Conservation (phyloP, 1,284 basidiomycete genomes). For the Fomitopsis palustris region DNA sequence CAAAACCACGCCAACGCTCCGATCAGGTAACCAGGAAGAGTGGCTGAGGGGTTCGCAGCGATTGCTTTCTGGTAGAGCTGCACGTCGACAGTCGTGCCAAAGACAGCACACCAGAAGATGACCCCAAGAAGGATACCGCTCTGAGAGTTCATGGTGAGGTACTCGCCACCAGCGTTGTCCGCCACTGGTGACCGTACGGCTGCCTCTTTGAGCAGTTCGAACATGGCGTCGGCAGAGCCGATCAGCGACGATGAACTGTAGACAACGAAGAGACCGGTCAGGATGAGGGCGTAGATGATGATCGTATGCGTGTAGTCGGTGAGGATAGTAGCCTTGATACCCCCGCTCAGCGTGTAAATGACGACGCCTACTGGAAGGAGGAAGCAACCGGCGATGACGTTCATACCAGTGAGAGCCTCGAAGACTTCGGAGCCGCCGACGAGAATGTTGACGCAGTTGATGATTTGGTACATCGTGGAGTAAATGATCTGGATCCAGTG, state of each 20-base stretch:
- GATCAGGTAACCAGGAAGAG: constrained; percentile 30
- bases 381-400: constrained; percentile 31
- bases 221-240: constrained; percentile 28
- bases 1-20: constrained; percentile 37
- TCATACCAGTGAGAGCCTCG: constrained; percentile 42
- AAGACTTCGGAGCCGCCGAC: constrained; percentile 37
- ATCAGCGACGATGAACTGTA: constrained; percentile 27
- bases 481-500: constrained; percentile 2
- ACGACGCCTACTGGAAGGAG: constrained; percentile 17
- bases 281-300: constrained; percentile 29
- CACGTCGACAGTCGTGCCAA: constrained; percentile 9
- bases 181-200: constrained; percentile 27
- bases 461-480: constrained; percentile 1
- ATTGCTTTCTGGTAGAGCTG: constrained; percentile 19
- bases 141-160: constrained; percentile 34
- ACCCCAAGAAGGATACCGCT: constrained; percentile 7
- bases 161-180: constrained; percentile 36
- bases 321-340: constrained; percentile 10
- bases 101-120: constrained; percentile 6
- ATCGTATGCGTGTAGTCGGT: constrained; percentile 32
- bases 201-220: constrained; percentile 28
- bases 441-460: constrained; percentile 4
- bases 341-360: constrained; percentile 16
- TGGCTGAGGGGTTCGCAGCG: constrained; percentile 27
- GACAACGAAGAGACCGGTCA: constrained; percentile 23